Evolutionary conservation across 1,284 basidiomycete genomes (phyloP), one percentile per base, ranked within the genome.

Genomic region (Rhodotorula sp.): DNA sequence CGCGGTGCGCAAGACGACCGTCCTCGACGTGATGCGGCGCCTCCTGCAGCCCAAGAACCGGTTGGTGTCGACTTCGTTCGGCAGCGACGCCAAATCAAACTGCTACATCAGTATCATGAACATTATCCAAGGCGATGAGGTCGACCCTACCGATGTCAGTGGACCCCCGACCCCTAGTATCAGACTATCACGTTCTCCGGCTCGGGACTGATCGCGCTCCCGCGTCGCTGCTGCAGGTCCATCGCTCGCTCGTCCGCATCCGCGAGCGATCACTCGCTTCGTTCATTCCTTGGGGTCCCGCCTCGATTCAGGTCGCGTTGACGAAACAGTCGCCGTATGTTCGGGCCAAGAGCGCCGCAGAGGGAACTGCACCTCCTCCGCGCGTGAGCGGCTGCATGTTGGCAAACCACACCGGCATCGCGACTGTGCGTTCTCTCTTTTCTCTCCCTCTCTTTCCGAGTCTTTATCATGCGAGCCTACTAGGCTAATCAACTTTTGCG

Each of bases 251-350:
- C 46, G 85, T 99, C 33, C 89, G 96, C 15, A 99, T 99, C 77
- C 88, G 96, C 46, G 96, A 99, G 82, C 87, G 95, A 45, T 93
- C 98, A 79, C 85, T 99, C 22, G 95, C 96, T 12, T 96, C 91
- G 80, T 99, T 99, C 81, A 98, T 99, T 72, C 95, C 96, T 4
- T 99, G 96, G 96, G 96, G 96, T 6, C 96, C 96, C 1, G 95
- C 95, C 2, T 95, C 92, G 57, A 97, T 98, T 77, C 96, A 99
- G 82, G 95, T 99, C 3, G 95, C 96, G 7, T 83, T 98, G 71
- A 96, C 95, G 2, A 89, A 93, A 74, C 89, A 87, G 79, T 95
- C 91, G 62, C 95, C 93, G 15, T 96, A 94, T 80, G 85, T 96
- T 67, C 86, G 88, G 24, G 89, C 91, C 60, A 91, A 89, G 77